These are phyloP conservation scores for Saccharomycopsis schoenii DNA, from an alignment of 805 yeast genomes.

Conservation along the genomic window DNA sequence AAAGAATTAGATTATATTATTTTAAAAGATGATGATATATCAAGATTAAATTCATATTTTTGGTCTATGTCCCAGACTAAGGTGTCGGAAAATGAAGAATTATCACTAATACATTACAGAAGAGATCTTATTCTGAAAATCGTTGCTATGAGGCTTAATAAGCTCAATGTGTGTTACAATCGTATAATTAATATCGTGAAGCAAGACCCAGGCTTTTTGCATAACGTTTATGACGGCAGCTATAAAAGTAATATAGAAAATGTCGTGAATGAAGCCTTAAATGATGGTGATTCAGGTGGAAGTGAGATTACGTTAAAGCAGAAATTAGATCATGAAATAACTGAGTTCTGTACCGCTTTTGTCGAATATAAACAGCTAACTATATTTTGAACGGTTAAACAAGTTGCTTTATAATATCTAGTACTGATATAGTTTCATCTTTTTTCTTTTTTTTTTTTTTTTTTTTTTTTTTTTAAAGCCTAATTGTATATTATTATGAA, in stretches of 20 bases:
- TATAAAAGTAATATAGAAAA: background rate
- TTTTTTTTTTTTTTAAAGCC: background rate
- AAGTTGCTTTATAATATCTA: background rate
- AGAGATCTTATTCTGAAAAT: background rate
- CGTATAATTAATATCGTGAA: background rate
- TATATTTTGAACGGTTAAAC: background rate
- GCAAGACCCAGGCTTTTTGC: background rate
- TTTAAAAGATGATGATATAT: background rate
- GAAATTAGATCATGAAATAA: background rate
- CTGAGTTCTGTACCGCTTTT: background rate
- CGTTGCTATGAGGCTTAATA: background rate
- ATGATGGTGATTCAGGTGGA: background rate
- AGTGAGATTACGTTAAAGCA: background rate
- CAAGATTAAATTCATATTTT: background rate
- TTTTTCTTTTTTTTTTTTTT: background rate
- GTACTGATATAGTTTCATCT: background rate
- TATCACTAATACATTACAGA: background rate
- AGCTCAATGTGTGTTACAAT: background rate
- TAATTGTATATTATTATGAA: background rate
- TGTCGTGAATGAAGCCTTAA: background rate
- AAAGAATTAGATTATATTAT: background rate
- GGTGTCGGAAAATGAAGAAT: background rate
- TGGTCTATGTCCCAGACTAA: background rate
- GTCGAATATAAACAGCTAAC: background rate
- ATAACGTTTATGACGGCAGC: background rate